These are phyloP conservation scores for Madurella fahalii DNA, from an alignment of 2,329 filamentous ascomycete species.

Conservation along the genomic window DNA sequence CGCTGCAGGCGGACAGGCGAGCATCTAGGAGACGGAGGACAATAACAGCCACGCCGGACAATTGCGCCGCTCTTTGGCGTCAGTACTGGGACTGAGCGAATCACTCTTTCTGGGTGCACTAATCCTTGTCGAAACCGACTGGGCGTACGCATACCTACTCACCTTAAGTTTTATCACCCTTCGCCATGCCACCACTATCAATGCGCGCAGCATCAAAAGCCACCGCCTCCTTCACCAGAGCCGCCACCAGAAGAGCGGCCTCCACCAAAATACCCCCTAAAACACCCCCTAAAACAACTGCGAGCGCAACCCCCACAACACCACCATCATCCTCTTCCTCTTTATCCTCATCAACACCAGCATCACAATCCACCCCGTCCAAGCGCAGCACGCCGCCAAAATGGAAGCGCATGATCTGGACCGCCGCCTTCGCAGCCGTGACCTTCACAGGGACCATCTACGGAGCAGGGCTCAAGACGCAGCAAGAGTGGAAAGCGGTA, in stretches of 20 bases:
- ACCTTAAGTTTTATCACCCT: neutral
- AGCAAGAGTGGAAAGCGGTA: constrained; percentile 27
- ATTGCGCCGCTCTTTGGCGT: constrained; percentile 21
- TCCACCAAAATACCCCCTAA: no score
- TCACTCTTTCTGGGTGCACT: neutral
- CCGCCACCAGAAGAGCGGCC: neutral
- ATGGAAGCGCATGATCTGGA: constrained; percentile 25
- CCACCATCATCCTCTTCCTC: neutral
- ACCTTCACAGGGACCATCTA: constrained; percentile 31
- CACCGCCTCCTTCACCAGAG: neutral
- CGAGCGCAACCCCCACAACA: neutral
- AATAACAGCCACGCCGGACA: neutral
- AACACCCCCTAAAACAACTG: neutral
- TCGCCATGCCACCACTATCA: neutral
- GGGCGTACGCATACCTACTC: neutral
- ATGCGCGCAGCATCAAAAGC: neutral
- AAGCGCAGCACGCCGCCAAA: constrained; percentile 2
- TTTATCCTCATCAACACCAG: neutral
- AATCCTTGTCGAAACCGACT: neutral
- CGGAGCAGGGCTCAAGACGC: constrained; percentile 33
- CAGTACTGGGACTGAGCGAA: constrained; percentile 24
- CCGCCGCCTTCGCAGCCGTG: constrained; percentile 29
- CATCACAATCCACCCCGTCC: neutral
- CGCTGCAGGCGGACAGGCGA: no score
- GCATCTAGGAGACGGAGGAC: neutral